Evolutionary conservation across 768 basidiomycete species (phyloP).

Genomic region (Phlebiopsis flavidoalba): DNA sequence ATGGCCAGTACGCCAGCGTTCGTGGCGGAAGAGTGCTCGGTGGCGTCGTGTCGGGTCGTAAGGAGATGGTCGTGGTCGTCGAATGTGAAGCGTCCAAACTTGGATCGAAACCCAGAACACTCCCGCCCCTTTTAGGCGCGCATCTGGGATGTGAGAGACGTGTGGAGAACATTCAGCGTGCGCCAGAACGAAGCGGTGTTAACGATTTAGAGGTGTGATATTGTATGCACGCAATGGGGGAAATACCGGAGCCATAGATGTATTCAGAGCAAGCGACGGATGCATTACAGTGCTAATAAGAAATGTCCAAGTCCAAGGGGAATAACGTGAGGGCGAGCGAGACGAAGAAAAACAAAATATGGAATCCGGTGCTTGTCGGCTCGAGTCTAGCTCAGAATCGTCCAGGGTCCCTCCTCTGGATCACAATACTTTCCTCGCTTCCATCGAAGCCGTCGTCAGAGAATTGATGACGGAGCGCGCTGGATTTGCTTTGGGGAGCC

Average conservation of each 20-base stretch:
- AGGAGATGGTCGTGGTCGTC: constrained; percentile 1
- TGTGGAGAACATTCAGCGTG: background rate
- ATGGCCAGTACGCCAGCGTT: background rate
- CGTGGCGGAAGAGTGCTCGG: background rate
- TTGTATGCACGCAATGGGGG: background rate
- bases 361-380: background rate
- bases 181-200: background rate
- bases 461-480: constrained; percentile 48
- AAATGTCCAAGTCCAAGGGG: background rate
- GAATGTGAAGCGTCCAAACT: constrained; percentile 2
- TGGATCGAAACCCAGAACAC: background rate
- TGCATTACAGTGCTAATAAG: constrained; percentile 1
- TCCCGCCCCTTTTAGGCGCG: background rate
- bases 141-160: background rate
- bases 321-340: background rate
- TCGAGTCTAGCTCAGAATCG: constrained; percentile 13
- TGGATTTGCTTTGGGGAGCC: constrained; percentile 36
- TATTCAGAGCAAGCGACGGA: background rate
- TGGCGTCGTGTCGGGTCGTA: background rate
- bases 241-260: background rate
- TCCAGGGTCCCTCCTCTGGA: constrained; percentile 23
- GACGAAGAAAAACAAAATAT: background rate
- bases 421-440: constrained; percentile 42
- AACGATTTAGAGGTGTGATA: background rate
- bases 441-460: constrained; percentile 42